Evolutionary conservation across 495 filamentous ascomycete species (phyloP), one percentile per base, ranked within the genome.

Genomic region (Physcia stellaris): DNA sequence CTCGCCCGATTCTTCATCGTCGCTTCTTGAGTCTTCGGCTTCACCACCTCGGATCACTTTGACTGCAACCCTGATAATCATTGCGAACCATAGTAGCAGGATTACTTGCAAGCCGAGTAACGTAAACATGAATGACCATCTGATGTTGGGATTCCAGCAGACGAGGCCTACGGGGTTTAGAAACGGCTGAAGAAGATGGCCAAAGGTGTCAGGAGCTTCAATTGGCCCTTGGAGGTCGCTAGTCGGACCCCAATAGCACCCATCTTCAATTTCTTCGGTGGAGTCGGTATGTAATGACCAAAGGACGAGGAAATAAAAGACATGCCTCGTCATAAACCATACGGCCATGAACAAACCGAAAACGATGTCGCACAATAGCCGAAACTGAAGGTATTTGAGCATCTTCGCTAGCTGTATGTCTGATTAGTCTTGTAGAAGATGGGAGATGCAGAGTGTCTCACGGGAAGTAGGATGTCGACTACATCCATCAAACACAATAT

Each of bases 401-500:
- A 90, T 80, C 58, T 98, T 98, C 31, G 90, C 90, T n/a, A 77
- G 54, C 88, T 96, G 41, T 37, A 18, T 11, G 46, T 51, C 29
- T n/a, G n/a, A n/a, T n/a, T n/a, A n/a, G n/a, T n/a, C n/a, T n/a
- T n/a, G n/a, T n/a, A n/a, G n/a, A n/a, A n/a, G n/a, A n/a, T n/a
- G n/a, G n/a, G n/a, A 32, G 26, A 43, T 28, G 7, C 13, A 40
- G 12, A 32, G 26, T 21, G 4, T 68, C 83, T 55, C 62, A 96
- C 87, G 21, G 88, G 80, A 31, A 98, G 63, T 30, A 94, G 62
- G 38, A 92, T 65, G 52, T 98, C 90, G 6, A 93, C 83, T 28
- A 94, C 67, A 51, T 98, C 90, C 90, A 96, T 96, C 42, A 90
- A 61, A 28, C 80, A 80, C 44, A 98, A 63, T 43, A 96, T 85